Base-by-base conservation (phyloP, 2,329 filamentous ascomycete genomes). In the Coleophoma eucalyptorum region DNA sequence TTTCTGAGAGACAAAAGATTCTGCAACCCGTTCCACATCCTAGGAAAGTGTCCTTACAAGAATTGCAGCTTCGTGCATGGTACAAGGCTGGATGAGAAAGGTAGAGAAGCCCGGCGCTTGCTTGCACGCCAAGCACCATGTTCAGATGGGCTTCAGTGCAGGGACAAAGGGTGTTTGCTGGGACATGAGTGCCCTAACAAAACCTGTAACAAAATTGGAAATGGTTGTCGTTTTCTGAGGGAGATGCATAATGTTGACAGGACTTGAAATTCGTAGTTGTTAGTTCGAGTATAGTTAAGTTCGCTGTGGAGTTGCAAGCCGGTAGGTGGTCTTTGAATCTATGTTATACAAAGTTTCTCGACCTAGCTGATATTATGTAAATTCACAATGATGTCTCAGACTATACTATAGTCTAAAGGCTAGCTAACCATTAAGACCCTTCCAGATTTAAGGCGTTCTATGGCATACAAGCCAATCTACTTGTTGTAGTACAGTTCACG, bases 211-310 rank as follows among this genome's bases (percentile, higher is more conserved):
- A 51, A 37, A 18, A 52, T 49, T 26, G 52, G 50, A 18, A 51
- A 31, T 21, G 46, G 44, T 46, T 54, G 52, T 40, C 34, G 50
- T n/a, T 54, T 51, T 26, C 15, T 26, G 3, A 41, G 20, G n/a
- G 52, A 54, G 42, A 49, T 54, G 52, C 52, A 54, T 43, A 35
- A 38, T 34, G 41, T 54, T 43, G 49, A 52, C 37, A 51, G 49
- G n/a, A 45, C 43, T 51, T 52, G 46, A 54, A 35, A 41, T 40
- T 48, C 18, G 19, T 50, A 19, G 49, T 51, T 11, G 32, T 50
- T n/a, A n/a, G n/a, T n/a, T n/a, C n/a, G n/a, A n/a, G n/a, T n/a
- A n/a, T n/a, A n/a, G n/a, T n/a, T n/a, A n/a, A n/a, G n/a, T n/a
- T n/a, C n/a, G n/a, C n/a, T n/a, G n/a, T n/a, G n/a, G n/a, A n/a